Evolutionary conservation across 2,329 filamentous ascomycete species (phyloP), one percentile per base, ranked within the genome.

Genomic region (Verticillium alfalfae): DNA sequence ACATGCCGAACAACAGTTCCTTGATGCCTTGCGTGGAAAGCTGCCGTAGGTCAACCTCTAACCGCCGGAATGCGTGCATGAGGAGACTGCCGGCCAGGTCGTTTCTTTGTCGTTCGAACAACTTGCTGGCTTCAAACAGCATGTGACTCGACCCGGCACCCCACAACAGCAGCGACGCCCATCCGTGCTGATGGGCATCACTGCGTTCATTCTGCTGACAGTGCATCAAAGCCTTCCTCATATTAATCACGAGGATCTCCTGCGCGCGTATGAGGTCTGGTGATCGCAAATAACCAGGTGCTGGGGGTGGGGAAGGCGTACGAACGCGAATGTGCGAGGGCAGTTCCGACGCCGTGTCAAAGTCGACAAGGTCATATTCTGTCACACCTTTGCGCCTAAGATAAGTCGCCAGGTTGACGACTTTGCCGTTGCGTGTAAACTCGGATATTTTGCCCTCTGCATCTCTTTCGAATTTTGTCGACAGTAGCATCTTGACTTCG

Each of bases 301-400:
- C 77, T 39, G 78, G 78, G 10, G 78, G 36, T 9, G 78, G 78
- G 38, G 78, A 79, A 56, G 78, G 78, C 10, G 78, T 79, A 66
- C 78, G 76, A 59, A 78, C 79, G 66, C 76, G 75, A 36, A 79
- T 73, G 58, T 79, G 76, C 2, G 75, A 72, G 26, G 78, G 78
- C 22, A 79, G 70, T 62, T 79, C 74, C 59, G 75, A 73, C 15
- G 76, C 72, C 49, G 75, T 68, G 63, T 79, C 76, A 59, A 79
- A 78, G 66, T 80, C 78, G 56, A 80, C 73, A 65, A 83, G 74
- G 61, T 83, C 81, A 66, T 81, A 81, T 66, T 82, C 80, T 12
- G 81, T 81, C 31, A 83, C 79, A 37, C 81, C 81, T 65, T 83
- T 83, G 59, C 81, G 74, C 68, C 81, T 82, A 26, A 83, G 71